Conservation (phyloP, 2,329 filamentous ascomycete genomes). For the Colletotrichum phormii region DNA sequence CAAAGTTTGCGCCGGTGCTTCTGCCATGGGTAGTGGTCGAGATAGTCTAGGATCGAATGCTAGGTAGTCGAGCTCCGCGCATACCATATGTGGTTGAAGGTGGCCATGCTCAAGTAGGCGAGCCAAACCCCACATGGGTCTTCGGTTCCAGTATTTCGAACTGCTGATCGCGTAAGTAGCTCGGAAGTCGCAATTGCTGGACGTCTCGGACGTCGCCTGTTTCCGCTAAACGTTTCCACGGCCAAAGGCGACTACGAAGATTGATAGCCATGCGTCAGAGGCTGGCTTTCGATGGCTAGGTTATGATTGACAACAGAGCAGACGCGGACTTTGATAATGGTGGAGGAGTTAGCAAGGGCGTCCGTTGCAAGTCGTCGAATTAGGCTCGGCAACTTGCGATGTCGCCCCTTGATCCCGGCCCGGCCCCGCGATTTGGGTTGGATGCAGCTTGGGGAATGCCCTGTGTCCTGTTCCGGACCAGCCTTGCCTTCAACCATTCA, state of each 20-base stretch:
- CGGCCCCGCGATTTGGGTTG: slow-evolving; percentile 37
- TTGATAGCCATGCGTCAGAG: background rate
- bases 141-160: background rate
- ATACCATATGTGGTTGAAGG: slow-evolving; percentile 20
- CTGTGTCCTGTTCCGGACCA: slow-evolving; percentile 18
- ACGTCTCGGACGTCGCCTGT: background rate
- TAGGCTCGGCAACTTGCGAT: slow-evolving; percentile 32
- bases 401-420: slow-evolving; percentile 35
- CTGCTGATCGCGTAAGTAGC: background rate
- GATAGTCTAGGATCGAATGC: background rate
- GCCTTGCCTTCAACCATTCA: slow-evolving; percentile 13
- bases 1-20: background rate
- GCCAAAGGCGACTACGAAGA: too few relatives aligned
- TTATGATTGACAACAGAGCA: background rate
- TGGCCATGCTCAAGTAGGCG: background rate
- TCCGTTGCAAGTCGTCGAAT: slow-evolving; percentile 36
- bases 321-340: background rate
- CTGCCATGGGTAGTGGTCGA: background rate
- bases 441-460: slow-evolving; percentile 29
- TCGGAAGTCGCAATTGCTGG: background rate
- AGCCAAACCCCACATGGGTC: background rate
- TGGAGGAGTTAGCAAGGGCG: slow-evolving; percentile 3
- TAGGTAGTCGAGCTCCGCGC: background rate
- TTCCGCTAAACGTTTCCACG: background rate
- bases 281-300: background rate